A percentile compares a stretch with the other conserved stretches of the same genome.
Conservation (phyloP, 768 basidiomycete species). For the Auricularia sp. region DNA sequence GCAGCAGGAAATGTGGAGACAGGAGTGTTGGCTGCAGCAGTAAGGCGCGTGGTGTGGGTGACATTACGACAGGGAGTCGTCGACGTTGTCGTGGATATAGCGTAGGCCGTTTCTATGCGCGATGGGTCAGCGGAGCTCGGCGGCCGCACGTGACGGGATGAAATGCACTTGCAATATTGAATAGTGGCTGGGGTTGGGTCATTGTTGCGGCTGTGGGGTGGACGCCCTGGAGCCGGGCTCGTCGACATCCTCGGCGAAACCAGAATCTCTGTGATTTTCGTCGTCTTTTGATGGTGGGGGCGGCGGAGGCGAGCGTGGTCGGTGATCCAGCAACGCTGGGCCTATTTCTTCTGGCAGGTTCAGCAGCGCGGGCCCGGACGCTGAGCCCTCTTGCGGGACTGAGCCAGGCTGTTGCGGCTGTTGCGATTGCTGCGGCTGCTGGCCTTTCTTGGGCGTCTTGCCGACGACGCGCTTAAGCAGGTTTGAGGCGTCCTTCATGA, state of each 20-base stretch:
- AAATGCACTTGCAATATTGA: background rate
- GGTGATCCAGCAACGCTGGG: background rate
- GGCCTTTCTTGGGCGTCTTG: background rate
- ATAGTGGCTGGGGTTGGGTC: background rate
- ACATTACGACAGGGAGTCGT: background rate
- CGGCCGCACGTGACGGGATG: background rate
- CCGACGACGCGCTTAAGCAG: conserved; percentile 1
- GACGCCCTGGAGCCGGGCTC: background rate
- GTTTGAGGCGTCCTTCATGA: background rate
- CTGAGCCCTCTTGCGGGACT: background rate
- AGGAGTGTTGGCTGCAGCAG: no score
- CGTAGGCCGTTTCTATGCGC: background rate
- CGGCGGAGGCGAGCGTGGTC: conserved; percentile 1
- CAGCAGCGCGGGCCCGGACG: background rate
- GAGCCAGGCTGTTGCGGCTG: background rate
- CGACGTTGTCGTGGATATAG: no score
- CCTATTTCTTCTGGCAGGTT: background rate
- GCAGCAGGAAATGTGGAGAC: no score
- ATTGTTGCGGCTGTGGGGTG: background rate
- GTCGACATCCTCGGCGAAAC: conserved; percentile 8
- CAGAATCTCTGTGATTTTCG: conserved; percentile 9
- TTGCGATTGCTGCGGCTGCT: background rate
- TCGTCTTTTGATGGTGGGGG: background rate
- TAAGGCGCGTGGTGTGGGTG: no score
- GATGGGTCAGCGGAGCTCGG: background rate